Evolutionary conservation across 768 basidiomycete genomes (phyloP).

Genomic region (Dendrothele bispora): DNA sequence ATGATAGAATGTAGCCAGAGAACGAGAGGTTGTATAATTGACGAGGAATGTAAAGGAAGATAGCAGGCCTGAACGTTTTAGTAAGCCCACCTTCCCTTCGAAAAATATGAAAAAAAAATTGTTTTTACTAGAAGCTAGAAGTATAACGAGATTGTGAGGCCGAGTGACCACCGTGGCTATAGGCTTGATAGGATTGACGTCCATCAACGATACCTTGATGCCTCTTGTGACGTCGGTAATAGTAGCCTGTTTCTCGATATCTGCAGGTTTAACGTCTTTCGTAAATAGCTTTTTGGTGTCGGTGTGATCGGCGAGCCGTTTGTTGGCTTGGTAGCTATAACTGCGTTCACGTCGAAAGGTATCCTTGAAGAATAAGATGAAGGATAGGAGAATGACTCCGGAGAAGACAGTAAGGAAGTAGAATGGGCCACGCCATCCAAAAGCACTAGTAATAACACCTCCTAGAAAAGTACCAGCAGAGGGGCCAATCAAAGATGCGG

Average conservation of each 20-base stretch:
- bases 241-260: constrained; percentile 9
- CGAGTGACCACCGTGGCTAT: constrained; percentile 56
- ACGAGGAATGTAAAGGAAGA: constrained; percentile 36
- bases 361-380: constrained; percentile 72
- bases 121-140: constrained; percentile 48
- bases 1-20: constrained; percentile 58
- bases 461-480: constrained; percentile 73
- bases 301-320: too few relatives aligned
- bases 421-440: constrained; percentile 79
- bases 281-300: constrained; percentile 24
- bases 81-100: constrained; percentile 2
- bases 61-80: constrained; percentile 9
- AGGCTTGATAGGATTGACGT: constrained; percentile 73
- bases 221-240: constrained; percentile 11
- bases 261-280: constrained; percentile 5
- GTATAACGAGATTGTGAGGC: constrained; percentile 65
- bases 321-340: constrained; percentile 35
- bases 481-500: constrained; percentile 76
- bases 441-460: constrained; percentile 60
- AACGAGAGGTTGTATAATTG: constrained; percentile 72
- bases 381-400: constrained; percentile 50
- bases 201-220: constrained; percentile 57
- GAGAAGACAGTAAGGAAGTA: constrained; percentile 76
- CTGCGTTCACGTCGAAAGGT: constrained; percentile 84
- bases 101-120: background rate